Evolutionary conservation across 176 grass and related monocot genomes (phyloP).

Genomic region (Oryza glaberrima): DNA sequence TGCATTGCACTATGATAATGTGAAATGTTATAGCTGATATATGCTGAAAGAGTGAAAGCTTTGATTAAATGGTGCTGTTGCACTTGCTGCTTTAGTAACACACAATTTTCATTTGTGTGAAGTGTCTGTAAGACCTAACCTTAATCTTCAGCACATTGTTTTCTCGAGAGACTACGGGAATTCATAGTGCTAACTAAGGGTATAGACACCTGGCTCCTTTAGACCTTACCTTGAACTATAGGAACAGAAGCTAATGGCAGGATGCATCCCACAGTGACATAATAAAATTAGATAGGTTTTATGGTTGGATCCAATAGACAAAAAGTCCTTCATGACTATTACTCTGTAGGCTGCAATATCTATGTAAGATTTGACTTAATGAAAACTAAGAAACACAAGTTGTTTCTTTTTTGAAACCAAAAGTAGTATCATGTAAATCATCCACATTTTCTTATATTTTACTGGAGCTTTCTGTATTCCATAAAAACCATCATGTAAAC

Average conservation of each 20-base stretch:
- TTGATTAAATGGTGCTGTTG: slow-evolving; percentile 23
- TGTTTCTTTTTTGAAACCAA: background rate
- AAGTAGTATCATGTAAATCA: background rate
- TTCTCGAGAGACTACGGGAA: background rate
- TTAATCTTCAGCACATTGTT: slow-evolving; percentile 13
- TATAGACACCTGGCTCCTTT: background rate
- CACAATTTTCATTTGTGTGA: background rate
- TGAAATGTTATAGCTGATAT: background rate
- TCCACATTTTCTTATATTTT: slow-evolving; percentile 12
- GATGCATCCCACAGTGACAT: background rate
- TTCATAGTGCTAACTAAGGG: slow-evolving; percentile 6
- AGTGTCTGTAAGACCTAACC: background rate
- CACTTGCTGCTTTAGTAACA: slow-evolving; percentile 4
- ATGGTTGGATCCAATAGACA: slow-evolving; percentile 24
- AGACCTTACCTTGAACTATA: slow-evolving; percentile 20
- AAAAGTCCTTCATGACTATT: background rate
- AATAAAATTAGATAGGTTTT: slow-evolving; percentile 7
- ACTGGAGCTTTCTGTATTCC: background rate
- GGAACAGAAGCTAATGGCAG: slow-evolving; percentile 3
- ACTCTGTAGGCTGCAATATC: background rate
- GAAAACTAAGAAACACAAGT: no score
- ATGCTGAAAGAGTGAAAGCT: slow-evolving; percentile 28
- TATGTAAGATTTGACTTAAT: no score
- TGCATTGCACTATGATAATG: background rate
- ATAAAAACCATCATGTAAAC: background rate